Conservation (phyloP, 1,284 basidiomycete genomes). For the Chalciporus sp. region DNA sequence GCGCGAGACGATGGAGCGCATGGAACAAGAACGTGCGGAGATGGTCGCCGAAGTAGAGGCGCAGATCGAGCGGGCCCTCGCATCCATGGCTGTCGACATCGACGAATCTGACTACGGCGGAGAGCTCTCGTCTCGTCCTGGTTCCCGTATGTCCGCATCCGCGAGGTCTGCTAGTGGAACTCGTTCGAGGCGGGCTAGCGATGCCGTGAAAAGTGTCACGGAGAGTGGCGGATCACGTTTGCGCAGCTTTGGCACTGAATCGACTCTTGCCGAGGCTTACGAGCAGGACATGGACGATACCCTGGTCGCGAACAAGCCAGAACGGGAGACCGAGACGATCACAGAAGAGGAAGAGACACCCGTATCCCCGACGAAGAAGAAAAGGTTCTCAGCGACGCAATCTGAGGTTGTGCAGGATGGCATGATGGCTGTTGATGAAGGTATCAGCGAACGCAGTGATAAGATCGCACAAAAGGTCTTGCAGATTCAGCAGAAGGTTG, state of each 20-base stretch:
- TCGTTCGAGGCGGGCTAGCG: constrained; percentile 57
- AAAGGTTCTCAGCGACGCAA: constrained; percentile 72
- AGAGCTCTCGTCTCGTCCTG: constrained; percentile 49
- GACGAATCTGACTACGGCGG: constrained; percentile 72
- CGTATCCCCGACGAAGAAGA: constrained; percentile 53
- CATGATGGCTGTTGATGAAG: constrained; percentile 81
- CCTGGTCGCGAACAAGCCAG: constrained; percentile 40
- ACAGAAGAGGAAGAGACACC: constrained; percentile 55
- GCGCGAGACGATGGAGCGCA: constrained; percentile 76
- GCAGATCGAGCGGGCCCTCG: constrained; percentile 81
- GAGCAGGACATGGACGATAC: constrained; percentile 45
- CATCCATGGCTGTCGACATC: constrained; percentile 78
- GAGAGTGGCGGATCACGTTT: constrained; percentile 38
- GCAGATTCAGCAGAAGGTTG: constrained; percentile 81
- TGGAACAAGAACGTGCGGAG: constrained; percentile 81
- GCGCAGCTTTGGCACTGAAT: constrained; percentile 73
- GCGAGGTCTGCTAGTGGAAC: constrained; percentile 50
- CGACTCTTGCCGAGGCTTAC: constrained; percentile 70
- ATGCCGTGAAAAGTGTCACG: constrained; percentile 46
- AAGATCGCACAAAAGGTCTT: constrained; percentile 81
- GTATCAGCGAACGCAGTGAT: constrained; percentile 80
- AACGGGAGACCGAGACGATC: constrained; percentile 51
- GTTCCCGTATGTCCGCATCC: constrained; percentile 43
- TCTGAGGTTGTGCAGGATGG: constrained; percentile 67
- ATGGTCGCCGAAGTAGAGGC: constrained; percentile 88